phyloP scores from a whole-genome alignment of 2,329 filamentous ascomycete genomes.

The Penicillium thymicola region DNA sequence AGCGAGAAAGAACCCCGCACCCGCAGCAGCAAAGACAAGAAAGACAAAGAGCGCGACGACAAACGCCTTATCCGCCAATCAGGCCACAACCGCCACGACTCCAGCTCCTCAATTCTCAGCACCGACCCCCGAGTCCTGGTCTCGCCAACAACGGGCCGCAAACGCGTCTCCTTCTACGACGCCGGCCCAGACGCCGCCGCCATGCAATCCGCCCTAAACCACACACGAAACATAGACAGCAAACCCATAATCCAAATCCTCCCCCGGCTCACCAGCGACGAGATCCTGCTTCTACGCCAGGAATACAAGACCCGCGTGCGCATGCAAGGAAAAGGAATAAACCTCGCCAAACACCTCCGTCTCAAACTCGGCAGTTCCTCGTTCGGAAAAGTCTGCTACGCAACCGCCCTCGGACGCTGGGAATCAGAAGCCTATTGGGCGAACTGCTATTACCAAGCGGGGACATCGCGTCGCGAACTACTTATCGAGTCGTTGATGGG shows the following conservation, averaged over 20 bases:
- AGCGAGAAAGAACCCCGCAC: conserved; percentile 15
- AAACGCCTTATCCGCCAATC: conserved; percentile 22
- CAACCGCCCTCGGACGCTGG: conserved; percentile 83
- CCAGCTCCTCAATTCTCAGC: conserved; percentile 30
- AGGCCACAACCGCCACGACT: conserved; percentile 28
- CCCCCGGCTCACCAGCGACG: conserved; percentile 78
- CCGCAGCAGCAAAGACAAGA: conserved; percentile 25
- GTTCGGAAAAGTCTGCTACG: conserved; percentile 88
- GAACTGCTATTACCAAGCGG: conserved; percentile 94
- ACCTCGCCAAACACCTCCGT: conserved; percentile 51
- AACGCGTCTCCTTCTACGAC: conserved; percentile 76
- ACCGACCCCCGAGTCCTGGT: conserved; percentile 38
- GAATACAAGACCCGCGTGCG: conserved; percentile 93
- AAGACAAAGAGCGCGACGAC: conserved; percentile 33
- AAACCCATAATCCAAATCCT: conserved; percentile 77
- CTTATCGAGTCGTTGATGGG: conserved; percentile 94
- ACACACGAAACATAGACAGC: conserved; percentile 64
- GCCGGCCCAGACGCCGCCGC: conserved; percentile 72
- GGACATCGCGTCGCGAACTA: conserved; percentile 78
- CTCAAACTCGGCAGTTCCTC: conserved; percentile 48
- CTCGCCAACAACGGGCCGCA: conserved; percentile 50
- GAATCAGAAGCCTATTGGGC: conserved; percentile 97
- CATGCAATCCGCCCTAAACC: conserved; percentile 71
- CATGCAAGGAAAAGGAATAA: conserved; percentile 48
- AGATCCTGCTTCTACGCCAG: conserved; percentile 77